phyloP scores from a whole-genome alignment of 2,329 filamentous ascomycete species.

The Dothidotthia symphoricarpi region DNA sequence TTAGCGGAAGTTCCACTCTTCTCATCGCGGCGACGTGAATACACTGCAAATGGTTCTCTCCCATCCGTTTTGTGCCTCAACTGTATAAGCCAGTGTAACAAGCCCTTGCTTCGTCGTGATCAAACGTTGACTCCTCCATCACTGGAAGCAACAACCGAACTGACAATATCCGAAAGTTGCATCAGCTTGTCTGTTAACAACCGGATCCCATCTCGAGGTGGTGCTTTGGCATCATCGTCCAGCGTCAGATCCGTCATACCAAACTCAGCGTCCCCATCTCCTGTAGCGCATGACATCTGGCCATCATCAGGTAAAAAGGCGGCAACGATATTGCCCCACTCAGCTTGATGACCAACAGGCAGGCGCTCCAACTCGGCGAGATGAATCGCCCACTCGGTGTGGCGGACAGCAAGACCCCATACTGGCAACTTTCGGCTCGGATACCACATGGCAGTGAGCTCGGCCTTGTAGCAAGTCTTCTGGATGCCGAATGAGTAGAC shows the following conservation, averaged over 20 bases:
- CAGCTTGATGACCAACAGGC: constrained; percentile 18
- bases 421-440: constrained; percentile 16
- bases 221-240: background rate
- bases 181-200: constrained; percentile 25
- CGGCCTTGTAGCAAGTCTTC: constrained; percentile 29
- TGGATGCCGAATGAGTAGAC: constrained; percentile 33
- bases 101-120: background rate
- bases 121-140: constrained; percentile 6
- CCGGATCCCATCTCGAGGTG: constrained; percentile 21
- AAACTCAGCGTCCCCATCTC: constrained; percentile 9
- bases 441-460: constrained; percentile 32
- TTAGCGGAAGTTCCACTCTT: no score
- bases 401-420: constrained; percentile 34
- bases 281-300: constrained; percentile 5
- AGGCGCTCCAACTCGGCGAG: constrained; percentile 29
- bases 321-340: constrained; percentile 21
- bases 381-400: constrained; percentile 30
- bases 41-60: no score
- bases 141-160: constrained; percentile 5
- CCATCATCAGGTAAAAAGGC: constrained; percentile 34
- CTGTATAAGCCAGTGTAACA: no score
- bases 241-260: constrained; percentile 7
- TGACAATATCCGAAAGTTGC: constrained; percentile 28
- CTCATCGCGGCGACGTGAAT: no score
- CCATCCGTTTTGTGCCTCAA: no score